Conservation (phyloP, 2,329 filamentous ascomycete species). For the Dactylellina leptospora region DNA sequence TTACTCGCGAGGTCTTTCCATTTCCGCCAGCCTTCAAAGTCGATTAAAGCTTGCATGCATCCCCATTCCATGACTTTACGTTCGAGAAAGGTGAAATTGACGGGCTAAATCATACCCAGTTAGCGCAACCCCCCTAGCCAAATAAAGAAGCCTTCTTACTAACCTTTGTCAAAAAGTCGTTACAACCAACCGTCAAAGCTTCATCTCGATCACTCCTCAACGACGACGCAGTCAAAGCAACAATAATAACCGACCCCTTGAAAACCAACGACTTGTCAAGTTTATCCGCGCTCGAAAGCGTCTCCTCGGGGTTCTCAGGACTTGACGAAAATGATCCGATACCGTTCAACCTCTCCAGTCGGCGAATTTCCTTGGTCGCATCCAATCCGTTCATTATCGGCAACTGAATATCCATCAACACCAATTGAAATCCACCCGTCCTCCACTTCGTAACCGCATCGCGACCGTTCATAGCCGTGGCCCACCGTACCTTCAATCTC, state of each 20-base stretch:
- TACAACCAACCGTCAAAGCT: constrained; percentile 92
- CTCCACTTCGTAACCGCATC: constrained; percentile 96
- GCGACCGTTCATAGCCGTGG: constrained; percentile 93
- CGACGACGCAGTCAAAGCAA: constrained; percentile 91
- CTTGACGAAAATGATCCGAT: constrained; percentile 87
- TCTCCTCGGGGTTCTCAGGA: constrained; percentile 63
- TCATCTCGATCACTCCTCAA: constrained; percentile 95
- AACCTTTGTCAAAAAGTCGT: constrained; percentile 97
- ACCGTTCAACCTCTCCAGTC: constrained; percentile 86
- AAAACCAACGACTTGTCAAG: constrained; percentile 75
- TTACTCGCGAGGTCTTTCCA: constrained; percentile 82
- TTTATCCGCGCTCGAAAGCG: constrained; percentile 65
- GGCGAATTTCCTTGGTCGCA: constrained; percentile 90
- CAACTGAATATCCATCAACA: constrained; percentile 98
- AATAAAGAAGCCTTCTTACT: no score
- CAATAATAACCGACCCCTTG: constrained; percentile 97
- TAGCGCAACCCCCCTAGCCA: no score
- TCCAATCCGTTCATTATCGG: constrained; percentile 96
- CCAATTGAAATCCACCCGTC: constrained; percentile 89
- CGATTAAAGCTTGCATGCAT: constrained; percentile 98
- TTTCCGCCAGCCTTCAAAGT: constrained; percentile 96
- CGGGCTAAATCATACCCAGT: constrained; percentile 70
- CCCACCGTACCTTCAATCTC: constrained; percentile 91
- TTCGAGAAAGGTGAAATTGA: constrained; percentile 97
- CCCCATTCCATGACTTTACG: constrained; percentile 99